A percentile compares a stretch with the other conserved stretches of the same genome.
Conservation (phyloP, 352 stramenopile genomes). For the Sclerospora graminicola region DNA sequence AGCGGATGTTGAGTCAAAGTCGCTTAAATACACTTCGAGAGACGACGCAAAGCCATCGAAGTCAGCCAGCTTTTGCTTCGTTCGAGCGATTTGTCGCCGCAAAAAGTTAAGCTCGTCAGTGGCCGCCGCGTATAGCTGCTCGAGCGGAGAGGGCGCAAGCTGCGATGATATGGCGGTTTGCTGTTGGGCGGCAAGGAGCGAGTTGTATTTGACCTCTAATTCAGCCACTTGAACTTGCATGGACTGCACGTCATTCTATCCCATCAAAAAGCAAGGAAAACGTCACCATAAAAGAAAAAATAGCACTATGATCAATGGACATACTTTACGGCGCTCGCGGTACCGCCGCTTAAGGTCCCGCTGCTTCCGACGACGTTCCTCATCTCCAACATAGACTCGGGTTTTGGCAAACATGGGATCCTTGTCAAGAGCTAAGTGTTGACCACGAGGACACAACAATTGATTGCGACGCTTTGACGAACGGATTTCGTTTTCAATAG, state of each 20-base stretch:
- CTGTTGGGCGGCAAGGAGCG: conserved; percentile 16
- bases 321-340: conserved; percentile 25
- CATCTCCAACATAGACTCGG: conserved; percentile 19
- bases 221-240: conserved; percentile 30
- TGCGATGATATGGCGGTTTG: conserved; percentile 8
- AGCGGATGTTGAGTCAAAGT: conserved; percentile 16
- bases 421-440: no score
- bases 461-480: no score
- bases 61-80: conserved; percentile 25
- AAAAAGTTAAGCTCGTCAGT: conserved; percentile 23
- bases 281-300: conserved; percentile 1
- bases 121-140: conserved; percentile 22
- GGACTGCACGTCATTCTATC: conserved; percentile 28
- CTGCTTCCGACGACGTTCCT: conserved; percentile 25
- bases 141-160: conserved; percentile 8
- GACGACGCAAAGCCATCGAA: conserved; percentile 35
- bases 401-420: conserved; percentile 14
- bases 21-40: conserved; percentile 24
- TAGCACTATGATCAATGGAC: conserved; percentile 1
- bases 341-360: conserved; percentile 31
- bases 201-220: conserved; percentile 27
- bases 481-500: no score
- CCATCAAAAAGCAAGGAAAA: background rate
- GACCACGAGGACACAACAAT: no score
- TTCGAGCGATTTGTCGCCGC: conserved; percentile 22